These are phyloP conservation scores for Schizosaccharomyces lindneri DNA, from an alignment of 805 yeast genomes.

Conservation along the genomic window DNA sequence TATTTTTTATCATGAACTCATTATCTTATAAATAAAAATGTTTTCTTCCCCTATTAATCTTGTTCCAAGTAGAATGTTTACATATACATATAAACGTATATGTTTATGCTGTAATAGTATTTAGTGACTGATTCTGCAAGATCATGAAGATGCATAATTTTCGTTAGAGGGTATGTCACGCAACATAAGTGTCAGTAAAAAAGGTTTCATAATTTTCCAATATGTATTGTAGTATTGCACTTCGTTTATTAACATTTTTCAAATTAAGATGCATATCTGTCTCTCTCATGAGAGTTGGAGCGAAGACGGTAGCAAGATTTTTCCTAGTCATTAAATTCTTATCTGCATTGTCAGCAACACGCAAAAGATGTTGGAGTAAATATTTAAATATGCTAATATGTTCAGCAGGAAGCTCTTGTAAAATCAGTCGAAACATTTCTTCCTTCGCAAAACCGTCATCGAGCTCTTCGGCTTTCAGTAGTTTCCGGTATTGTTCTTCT, in stretches of 20 bases:
- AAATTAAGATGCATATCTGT: conserved; percentile 58
- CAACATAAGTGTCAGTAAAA: neutral
- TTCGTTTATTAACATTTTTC: conserved; percentile 57
- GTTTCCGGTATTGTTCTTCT: conserved; percentile 37
- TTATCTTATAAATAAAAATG: too few species aligned
- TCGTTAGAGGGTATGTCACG: too few species aligned
- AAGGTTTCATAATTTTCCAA: conserved; percentile 7
- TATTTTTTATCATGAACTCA: too few species aligned
- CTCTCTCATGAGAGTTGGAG: conserved; percentile 74
- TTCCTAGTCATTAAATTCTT: conserved; percentile 58
- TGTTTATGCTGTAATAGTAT: too few species aligned
- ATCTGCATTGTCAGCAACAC: conserved; percentile 27
- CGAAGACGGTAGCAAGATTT: conserved; percentile 76
- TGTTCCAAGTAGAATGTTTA: too few species aligned
- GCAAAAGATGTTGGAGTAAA: conserved; percentile 38
- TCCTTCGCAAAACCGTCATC: neutral
- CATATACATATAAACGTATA: too few species aligned
- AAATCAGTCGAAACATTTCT: neutral
- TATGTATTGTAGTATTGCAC: conserved; percentile 51
- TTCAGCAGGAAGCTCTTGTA: neutral
- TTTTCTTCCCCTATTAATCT: too few species aligned
- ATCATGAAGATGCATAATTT: too few species aligned
- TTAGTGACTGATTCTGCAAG: too few species aligned
- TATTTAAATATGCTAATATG: conserved; percentile 9
- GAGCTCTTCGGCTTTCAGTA: conserved; percentile 23